Base-by-base conservation (phyloP, 1,284 basidiomycete species). In the Abortiporus biennis region DNA sequence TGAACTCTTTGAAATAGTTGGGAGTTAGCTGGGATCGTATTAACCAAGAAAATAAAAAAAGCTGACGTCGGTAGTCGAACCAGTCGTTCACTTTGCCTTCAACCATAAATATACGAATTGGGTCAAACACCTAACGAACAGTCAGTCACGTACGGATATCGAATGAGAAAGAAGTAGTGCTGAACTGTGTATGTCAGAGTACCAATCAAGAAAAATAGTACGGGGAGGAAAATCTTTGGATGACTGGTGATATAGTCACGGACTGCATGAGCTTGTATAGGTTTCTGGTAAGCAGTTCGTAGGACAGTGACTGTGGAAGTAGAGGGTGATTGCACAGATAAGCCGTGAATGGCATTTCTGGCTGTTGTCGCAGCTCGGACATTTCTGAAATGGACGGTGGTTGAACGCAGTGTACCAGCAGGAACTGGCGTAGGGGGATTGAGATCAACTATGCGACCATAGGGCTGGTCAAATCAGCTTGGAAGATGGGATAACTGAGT, bases 121-220 rank as follows among this genome's bases (percentile, higher is more conserved):
- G 93, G 57, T 97, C 92, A 56, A 96, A 96, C 49, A 96, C 77
- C 85, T 92, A 47, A n/a, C 4, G 9, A 17, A 20, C 43, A 44
- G 27, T 19, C 19, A 29, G 21, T 25, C 30, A 22, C 30, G 36
- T 24, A 30, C 16, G 27, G 29, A 24, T 15, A 40, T 38, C n/a
- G 21, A 21, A 6, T 12, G 30, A 36, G 43, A 58, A 50, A 13
- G 21, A 13, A 24, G 13, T n/a, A 6, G 48, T 64, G 75, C 62
- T 59, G n/a, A n/a, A 92, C 87, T 4, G 87, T 86, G 60, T 95
- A 96, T 21, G 88, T 91, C 37, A 98, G 57, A 1, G 85, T 85
- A 12, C 94, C 95, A 21, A 98, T 59, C 2, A 98, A 67, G 64
- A 97, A 95, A 34, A 92, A 78, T 1, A 94, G 47, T 9, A 96